Evolutionary conservation across 768 basidiomycete species (phyloP), one percentile per base, ranked within the genome.

Genomic region (Suillus americanus): DNA sequence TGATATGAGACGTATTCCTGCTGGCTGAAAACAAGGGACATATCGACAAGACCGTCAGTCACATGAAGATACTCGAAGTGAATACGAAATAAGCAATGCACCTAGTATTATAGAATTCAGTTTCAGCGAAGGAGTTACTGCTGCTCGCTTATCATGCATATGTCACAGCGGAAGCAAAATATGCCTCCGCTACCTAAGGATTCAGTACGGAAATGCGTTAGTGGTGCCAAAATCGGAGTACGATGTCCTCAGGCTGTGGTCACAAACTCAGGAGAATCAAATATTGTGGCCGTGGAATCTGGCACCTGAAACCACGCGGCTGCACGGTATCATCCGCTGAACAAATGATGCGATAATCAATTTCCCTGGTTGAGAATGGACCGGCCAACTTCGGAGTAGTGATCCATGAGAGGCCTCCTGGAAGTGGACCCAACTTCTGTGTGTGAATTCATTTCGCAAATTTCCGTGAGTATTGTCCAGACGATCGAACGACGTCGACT

Each of bases 371-470:
- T 23, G 43, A 10, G 5, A 10, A 4, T 6, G n/a, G 45, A 38
- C 16, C 16, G 41, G 41, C 18, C 41, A 5, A 43, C n/a, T n/a
- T n/a, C n/a, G 1, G 3, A n/a, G 46, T 23, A 30, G 30, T 3
- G 30, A 30, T 2, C 2, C 30, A 30, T 33, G 33, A 33, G 33
- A 33, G 33, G 6, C 33, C 33, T 33, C 33, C 33, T 33, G 6
- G 30, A 30, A 38, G 37, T 38, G n/a, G n/a, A n/a, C n/a, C n/a
- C n/a, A n/a, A n/a, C n/a, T n/a, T n/a, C n/a, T n/a, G 8, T 38
- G 53, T 54, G 53, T 33, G 53, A 54, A 57, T 57, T 57, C 16
- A 57, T 57, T 57, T 57, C 56, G 56, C 56, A 40, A 25, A 1
- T 40, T 38, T 57, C 56, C 56, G 53, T n/a, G 5, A 7, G 13